Evolutionary conservation across 2,329 filamentous ascomycete species (phyloP).

Genomic region (Fusarium sp.): DNA sequence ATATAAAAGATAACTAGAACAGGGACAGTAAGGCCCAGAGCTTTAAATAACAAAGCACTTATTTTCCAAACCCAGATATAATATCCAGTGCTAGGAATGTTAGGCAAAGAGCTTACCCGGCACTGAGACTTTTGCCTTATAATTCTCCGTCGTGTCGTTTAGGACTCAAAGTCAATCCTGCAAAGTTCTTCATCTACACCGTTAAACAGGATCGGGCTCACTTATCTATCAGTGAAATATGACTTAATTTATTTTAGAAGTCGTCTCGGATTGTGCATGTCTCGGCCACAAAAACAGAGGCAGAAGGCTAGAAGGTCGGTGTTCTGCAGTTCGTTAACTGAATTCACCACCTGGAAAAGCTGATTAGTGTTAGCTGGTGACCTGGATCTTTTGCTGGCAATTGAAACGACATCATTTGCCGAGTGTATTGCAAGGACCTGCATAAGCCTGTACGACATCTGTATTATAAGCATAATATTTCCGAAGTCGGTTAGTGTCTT

Average conservation of each 20-base stretch:
- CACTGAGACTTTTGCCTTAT: neutral
- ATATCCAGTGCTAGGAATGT: neutral
- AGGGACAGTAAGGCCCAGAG: too few species aligned
- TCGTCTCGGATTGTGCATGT: too few species aligned
- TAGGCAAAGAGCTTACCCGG: neutral
- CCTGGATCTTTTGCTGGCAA: neutral
- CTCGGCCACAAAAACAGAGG: too few species aligned
- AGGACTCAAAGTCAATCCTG: accelerated
- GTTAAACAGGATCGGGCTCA: too few species aligned
- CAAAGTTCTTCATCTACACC: neutral
- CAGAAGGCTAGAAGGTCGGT: neutral
- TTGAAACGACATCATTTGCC: neutral
- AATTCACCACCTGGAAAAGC: neutral
- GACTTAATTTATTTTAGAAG: neutral
- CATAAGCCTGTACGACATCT: neutral
- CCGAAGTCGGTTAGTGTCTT: neutral
- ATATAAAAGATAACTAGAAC: too few species aligned
- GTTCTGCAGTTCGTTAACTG: neutral
- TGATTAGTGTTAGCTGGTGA: neutral
- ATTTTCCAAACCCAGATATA: accelerated
- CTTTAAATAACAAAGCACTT: neutral
- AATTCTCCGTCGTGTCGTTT: neutral
- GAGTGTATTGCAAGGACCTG: neutral
- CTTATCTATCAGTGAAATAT: accelerated
- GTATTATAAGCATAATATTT: neutral